Base-by-base conservation (phyloP, 371 early-diverging fungal species). In the Rhizomucor miehei region DNA sequence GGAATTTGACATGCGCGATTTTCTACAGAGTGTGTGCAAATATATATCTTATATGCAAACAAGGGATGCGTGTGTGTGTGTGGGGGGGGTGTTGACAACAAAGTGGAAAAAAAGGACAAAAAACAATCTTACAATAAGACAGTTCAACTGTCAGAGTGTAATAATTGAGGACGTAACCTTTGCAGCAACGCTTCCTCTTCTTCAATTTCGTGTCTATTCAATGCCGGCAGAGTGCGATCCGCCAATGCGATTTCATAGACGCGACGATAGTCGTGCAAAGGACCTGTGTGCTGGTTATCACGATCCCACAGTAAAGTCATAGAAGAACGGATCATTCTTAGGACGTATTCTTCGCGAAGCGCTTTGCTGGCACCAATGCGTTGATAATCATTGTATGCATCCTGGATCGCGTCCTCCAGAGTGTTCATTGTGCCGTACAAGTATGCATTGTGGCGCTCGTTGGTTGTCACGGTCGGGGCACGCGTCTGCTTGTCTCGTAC, bases 251-350 rank as follows among this genome's bases (percentile, higher is more conserved):
- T 43, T 21, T 62, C 62, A 41, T 77, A 77, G 1, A 69, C 70
- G 45, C 65, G 72, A 14, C 67, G 65, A 50, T 77, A 77, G 40
- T 77, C 77, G 47, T 77, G 66, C 25, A 77, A 64, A 44, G 77
- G 77, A n/a, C 77, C 77, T 12, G 43, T 46, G n/a, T 59, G 54
- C 16, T 51, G 56, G 20, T 63, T 61, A 29, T 29, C 29, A 21
- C 81, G 70, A 51, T 84, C 76, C 84, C 84, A 86, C 11, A 75
- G 80, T 54, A 86, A 60, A 5, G 71, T 60, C 20, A 79, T 41
- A 0, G 86, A 78, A 52, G 77, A 69, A 8, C 65, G 68, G 38
- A 82, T 77, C 66, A 84, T 71, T 13, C 83, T 66, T 44, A 74
- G 58, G 24, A 75, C 54, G 49, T 76, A 84, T 54, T 71, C 68